A percentile compares a stretch with the other conserved stretches of the same genome.
These are phyloP conservation scores for Boletus rubroflammeus DNA, from an alignment of 768 basidiomycete genomes.

Conservation along the genomic window DNA sequence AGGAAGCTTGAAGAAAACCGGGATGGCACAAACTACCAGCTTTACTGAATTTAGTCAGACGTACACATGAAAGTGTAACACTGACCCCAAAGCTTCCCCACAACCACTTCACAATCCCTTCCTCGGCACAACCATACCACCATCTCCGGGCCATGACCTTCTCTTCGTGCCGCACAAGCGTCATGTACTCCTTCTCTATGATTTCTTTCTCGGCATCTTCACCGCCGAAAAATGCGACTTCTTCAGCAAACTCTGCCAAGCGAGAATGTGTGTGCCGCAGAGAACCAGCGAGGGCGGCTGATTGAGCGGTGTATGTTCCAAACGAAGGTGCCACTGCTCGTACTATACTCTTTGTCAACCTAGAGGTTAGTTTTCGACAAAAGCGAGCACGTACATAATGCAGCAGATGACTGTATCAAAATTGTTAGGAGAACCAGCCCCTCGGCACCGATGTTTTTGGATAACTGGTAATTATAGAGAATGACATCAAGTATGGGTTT, in stretches of 20 bases:
- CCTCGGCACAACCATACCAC: constrained; percentile 91
- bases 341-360: constrained; percentile 45
- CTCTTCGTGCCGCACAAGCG: constrained; percentile 81
- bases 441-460: constrained; percentile 92
- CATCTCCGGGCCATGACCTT: constrained; percentile 74
- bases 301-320: constrained; percentile 84
- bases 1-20: constrained; percentile 86
- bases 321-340: constrained; percentile 88
- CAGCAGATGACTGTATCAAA: constrained; percentile 79
- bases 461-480: constrained; percentile 93
- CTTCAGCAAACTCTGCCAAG: constrained; percentile 83
- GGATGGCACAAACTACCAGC: constrained; percentile 88
- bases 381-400: constrained; percentile 57
- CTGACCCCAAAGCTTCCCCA: constrained; percentile 94
- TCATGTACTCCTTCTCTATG: constrained; percentile 84
- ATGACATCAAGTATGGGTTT: constrained; percentile 93
- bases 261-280: constrained; percentile 91
- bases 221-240: constrained; percentile 84
- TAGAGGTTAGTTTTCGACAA: neutral
- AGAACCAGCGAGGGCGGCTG: constrained; percentile 84
- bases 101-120: constrained; percentile 93
- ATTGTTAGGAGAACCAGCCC: constrained; percentile 80
- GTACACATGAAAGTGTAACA: constrained; percentile 11
- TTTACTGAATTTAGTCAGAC: constrained; percentile 28
- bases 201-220: constrained; percentile 89